Base-by-base conservation (phyloP, 2,329 filamentous ascomycete species). In the Pseudogymnoascus sp. region DNA sequence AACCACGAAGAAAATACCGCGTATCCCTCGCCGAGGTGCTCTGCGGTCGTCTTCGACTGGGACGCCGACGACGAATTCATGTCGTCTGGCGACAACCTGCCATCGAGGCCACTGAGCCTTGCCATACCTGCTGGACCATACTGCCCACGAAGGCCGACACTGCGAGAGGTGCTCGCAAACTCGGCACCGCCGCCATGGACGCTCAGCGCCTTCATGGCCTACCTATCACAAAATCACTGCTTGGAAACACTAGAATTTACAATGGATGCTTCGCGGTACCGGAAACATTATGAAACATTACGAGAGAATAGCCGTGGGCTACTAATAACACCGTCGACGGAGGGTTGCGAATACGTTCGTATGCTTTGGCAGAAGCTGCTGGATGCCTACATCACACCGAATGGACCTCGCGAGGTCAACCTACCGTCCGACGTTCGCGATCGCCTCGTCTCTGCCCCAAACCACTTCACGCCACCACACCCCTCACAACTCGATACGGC, bases 211-310 rank as follows among this genome's bases (percentile, higher is more conserved):
- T 98, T 98, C 77, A 98, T 95, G 86, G 93, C 93, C 64, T 98
- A 96, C 73, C 83, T 98, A 3, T 97, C 93, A 0, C 93, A 96
- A 73, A 98, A 98, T 72, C 93, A 98, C 77, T 99, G 95, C 74
- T 80, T 98, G 68, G 95, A 99, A 77, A 97, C 93, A 1, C 81
- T 99, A 41, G 95, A 98, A 74, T 99, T 99, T 76, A 96, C 93
- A 43, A 89, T 97, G 82, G 95, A 97, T 75, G 90, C 93, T 21
- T 90, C 92, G 65, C 85, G 92, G 66, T 99, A 98, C 74, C 84
- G 86, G 62, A 77, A 79, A 14, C 75, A 78, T 65, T 73, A 73
- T 75, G 79, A 74, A 71, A 72, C 69, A 8, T 75, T 78, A 65
- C 68, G 77, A 25, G 75, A 74, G 2, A 79, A 79, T 57, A 72